Base-by-base conservation (phyloP, 352 stramenopile genomes). In the Globisporangium echinulatum region DNA sequence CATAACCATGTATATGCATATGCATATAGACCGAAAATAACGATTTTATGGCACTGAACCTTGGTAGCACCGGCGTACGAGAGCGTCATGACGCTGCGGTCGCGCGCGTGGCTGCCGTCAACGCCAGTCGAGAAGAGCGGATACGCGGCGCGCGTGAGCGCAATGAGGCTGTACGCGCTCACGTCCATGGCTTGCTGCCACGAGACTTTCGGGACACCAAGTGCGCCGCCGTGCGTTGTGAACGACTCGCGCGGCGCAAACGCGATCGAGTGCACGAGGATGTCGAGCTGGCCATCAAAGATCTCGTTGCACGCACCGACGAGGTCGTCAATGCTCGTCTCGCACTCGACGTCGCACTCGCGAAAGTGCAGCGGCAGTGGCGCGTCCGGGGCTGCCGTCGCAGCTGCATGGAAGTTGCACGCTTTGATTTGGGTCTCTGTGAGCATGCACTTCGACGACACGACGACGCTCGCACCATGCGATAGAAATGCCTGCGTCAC, bases 221-320 rank as follows among this genome's bases (percentile, higher is more conserved):
- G 57, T n/a, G 94, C 70, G 55, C 79, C 79, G 19, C 53, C 62
- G 51, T 46, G 42, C 6, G 68, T 60, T 9, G 84, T 68, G 49
- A 97, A 88, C 37, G 87, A 82, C 51, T 92, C 76, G 7, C 69
- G 68, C 39, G 88, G 78, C 8, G 88, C 90, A 67, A 93, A 96
- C 14, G 92, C 92, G 9, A 97, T 79, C n/a, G 84, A 95, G 70
- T 98, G 92, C 59, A 97, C 81, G 7, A 97, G 61, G 55, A 94
- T 84, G 62, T 96, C 78, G 36, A 98, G 59, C 49, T 76, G 51
- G 5, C 79, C 78, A n/a, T 72, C 66, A 36, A 82, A 89, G n/a
- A 68, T 60, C 7, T 70, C 56, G 7, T 47, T 59, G 50, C 71
- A 89, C 43, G 49, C 52, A 25, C 67, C 58, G 62, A 91, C 75